Conservation (phyloP, 352 stramenopile species). For the Blastocystis sp. region DNA sequence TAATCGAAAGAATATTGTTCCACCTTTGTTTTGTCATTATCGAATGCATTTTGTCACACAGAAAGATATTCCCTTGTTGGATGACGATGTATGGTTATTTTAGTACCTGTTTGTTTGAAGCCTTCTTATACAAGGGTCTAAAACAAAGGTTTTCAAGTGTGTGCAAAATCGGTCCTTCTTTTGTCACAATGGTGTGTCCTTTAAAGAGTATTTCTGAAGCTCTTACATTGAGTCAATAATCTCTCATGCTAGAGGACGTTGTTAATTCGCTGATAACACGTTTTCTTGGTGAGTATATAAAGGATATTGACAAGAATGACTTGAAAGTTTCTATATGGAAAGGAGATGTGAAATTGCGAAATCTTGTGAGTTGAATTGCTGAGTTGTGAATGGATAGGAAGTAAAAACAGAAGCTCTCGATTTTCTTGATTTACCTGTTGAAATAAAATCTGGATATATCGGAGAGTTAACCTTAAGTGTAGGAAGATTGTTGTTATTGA, state of each 20-base stretch:
- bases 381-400: slow-evolving; percentile 15
- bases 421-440: slow-evolving; percentile 60
- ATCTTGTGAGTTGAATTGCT: background rate
- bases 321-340: slow-evolving; percentile 60
- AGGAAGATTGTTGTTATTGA: background rate
- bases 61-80: background rate
- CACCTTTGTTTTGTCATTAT: background rate
- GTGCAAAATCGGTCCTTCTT: background rate
- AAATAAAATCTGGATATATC: slow-evolving; percentile 63
- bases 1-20: slow-evolving; percentile 9
- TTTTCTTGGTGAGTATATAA: slow-evolving; percentile 62
- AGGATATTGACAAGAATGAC: slow-evolving; percentile 62
- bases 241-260: slow-evolving; percentile 59
- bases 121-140: background rate
- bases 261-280: slow-evolving; percentile 43
- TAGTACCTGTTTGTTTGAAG: background rate
- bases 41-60: background rate
- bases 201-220: background rate
- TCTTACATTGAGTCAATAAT: background rate
- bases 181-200: background rate
- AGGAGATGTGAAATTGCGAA: slow-evolving; percentile 57
- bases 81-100: background rate
- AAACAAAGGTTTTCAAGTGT: background rate
- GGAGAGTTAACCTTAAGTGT: slow-evolving; percentile 48
- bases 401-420: slow-evolving; percentile 61